Percentiles rank a stretch among this genome's conserved stretches.
These are phyloP conservation scores for Boletus patriciae DNA, from an alignment of 768 basidiomycete genomes.

Conservation along the genomic window DNA sequence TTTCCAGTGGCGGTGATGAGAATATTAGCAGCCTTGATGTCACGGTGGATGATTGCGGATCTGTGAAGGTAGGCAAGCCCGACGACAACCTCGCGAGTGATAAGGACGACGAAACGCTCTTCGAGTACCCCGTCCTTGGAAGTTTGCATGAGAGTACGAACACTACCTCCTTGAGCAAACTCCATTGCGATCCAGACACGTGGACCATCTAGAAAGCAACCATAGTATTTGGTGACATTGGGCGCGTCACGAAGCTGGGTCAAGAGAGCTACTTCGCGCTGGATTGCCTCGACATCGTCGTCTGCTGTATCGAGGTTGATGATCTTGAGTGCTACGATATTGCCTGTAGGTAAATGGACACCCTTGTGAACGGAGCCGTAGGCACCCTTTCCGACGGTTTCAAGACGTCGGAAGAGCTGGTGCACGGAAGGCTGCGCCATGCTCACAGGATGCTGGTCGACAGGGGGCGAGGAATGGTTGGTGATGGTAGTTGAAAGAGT, in stretches of 20 bases:
- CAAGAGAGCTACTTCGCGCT: slow-evolving; percentile 91
- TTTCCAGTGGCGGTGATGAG: slow-evolving; percentile 86
- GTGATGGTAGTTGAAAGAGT: background rate
- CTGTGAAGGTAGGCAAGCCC: slow-evolving; percentile 90
- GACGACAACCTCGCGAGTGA: slow-evolving; percentile 84
- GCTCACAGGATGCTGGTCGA: background rate
- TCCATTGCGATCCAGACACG: slow-evolving; percentile 99
- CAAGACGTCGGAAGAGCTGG: slow-evolving; percentile 80
- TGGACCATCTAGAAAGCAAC: slow-evolving; percentile 93
- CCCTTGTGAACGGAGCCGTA: slow-evolving; percentile 97
- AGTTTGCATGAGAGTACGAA: slow-evolving; percentile 90
- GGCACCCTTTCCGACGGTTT: slow-evolving; percentile 93
- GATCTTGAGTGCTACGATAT: slow-evolving; percentile 95
- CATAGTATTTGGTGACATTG: slow-evolving; percentile 93
- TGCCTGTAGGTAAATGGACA: slow-evolving; percentile 77
- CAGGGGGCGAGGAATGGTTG: background rate
- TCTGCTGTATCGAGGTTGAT: slow-evolving; percentile 97
- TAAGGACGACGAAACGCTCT: slow-evolving; percentile 86
- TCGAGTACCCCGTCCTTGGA: slow-evolving; percentile 73
- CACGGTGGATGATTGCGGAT: slow-evolving; percentile 92
- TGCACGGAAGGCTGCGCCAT: slow-evolving; percentile 64
- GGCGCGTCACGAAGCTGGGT: slow-evolving; percentile 87
- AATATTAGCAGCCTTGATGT: slow-evolving; percentile 97
- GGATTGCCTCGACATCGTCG: slow-evolving; percentile 96
- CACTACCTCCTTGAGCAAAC: slow-evolving; percentile 92